Evolutionary conservation across 441 rosid species (phyloP), one percentile per base, ranked within the genome.

Genomic region (Jatropha multifida): DNA sequence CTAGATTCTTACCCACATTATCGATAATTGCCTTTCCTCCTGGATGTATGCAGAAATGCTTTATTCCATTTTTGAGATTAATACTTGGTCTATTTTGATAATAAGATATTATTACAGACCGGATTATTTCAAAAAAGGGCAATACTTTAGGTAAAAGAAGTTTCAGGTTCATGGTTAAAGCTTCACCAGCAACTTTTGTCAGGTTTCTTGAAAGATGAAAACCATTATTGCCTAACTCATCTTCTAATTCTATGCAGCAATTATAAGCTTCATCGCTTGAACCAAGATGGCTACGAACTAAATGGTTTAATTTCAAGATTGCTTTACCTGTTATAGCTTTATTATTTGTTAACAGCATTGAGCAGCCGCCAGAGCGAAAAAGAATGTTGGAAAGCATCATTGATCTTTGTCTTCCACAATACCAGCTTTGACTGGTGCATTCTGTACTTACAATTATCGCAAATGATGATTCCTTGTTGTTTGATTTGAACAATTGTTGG

Each of bases 21-120:
- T 92, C 97, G 0, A 90, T 84, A 32, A 89, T 90, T 2, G 92
- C 97, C 72, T 79, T 86, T 17, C 97, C 92, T 11, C 97, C 97
- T 0, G 97, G 87, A 76, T 90, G 97, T 13, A 90, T 77, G 20
- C 97, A 90, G 80, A 92, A 89, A 73, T 90, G 97, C 9, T 92
- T 87, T 40, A 90, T 75, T 41, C 92, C 93, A 4, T 90, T 17
- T 66, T 81, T 89, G 37, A 92, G 80, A 77, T 92, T 86, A 46
- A 46, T 46, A 7, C 49, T 11, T 3, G 11, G 2, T 46, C 4
- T 11, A 46, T 46, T 46, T 7, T 8, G 11, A 46, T 7, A 46
- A 46, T 46, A 46, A 46, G 49, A 46, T 32, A 32, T 32, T 32
- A 32, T 32, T 32, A 2, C 32, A 32, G 32, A 32, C 32, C 32